These are phyloP conservation scores for Ophiostoma ips DNA, from an alignment of 2,329 filamentous ascomycete genomes.

Conservation along the genomic window DNA sequence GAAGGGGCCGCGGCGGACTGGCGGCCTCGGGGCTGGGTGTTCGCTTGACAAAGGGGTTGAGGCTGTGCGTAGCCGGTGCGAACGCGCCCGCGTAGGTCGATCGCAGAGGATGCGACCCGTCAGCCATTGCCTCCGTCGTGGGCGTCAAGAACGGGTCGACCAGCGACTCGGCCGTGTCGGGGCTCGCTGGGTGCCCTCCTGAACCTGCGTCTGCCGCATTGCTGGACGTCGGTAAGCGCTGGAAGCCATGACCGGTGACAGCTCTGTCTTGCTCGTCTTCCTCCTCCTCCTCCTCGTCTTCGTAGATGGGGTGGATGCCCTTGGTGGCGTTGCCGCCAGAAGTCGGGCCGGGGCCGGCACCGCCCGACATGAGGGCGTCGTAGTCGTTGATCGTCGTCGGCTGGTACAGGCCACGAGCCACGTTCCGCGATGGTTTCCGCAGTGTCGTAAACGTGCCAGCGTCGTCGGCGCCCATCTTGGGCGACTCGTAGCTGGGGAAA, in stretches of 20 bases:
- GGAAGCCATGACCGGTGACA: background rate
- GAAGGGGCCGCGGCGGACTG: conserved; percentile 3
- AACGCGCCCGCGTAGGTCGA: conserved; percentile 2
- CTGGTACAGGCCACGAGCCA: conserved; percentile 25
- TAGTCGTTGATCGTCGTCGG: conserved; percentile 19
- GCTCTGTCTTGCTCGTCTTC: conserved; percentile 16
- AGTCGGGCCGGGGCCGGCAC: background rate
- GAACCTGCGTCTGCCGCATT: background rate
- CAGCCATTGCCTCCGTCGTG: background rate
- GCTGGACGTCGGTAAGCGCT: background rate
- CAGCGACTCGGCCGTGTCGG: conserved; percentile 15
- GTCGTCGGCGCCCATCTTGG: background rate
- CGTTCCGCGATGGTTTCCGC: conserved; percentile 18
- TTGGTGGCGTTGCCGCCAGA: conserved; percentile 18
- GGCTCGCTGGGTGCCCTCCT: conserved; percentile 7
- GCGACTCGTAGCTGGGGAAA: conserved; percentile 6
- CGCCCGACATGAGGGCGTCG: conserved; percentile 16
- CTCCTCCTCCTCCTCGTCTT: conserved; percentile 41
- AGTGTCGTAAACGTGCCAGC: conserved; percentile 6
- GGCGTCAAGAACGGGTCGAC: conserved; percentile 10
- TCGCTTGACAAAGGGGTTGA: conserved; percentile 12
- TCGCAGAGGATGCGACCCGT: conserved; percentile 4
- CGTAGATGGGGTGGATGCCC: conserved; percentile 43
- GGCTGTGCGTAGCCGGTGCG: conserved; percentile 9
- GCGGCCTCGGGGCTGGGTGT: conserved; percentile 27